Conservation (phyloP, 1,139 yeast genomes). For the Geotrichum cucujoidarum region DNA sequence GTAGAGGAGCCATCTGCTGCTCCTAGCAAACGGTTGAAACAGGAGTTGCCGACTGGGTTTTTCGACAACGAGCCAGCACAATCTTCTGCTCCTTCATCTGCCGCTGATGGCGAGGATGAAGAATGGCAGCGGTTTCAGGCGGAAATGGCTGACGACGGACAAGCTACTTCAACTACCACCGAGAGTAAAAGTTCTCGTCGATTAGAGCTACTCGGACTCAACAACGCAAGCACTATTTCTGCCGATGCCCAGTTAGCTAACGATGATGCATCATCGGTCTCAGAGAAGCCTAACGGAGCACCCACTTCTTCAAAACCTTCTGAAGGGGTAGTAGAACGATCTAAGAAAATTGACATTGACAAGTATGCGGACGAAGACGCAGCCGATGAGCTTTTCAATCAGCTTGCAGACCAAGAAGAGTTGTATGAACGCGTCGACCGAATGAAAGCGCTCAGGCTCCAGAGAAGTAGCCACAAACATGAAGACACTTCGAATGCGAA, state of each 20-base stretch:
- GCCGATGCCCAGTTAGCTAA: slow-evolving; percentile 11
- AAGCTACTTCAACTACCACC: not conserved
- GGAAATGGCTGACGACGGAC: slow-evolving; percentile 8
- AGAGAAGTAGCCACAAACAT: slow-evolving; percentile 45
- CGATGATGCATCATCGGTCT: not conserved
- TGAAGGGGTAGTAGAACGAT: not conserved
- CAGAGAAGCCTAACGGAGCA: not conserved
- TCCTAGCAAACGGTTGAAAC: slow-evolving; percentile 43
- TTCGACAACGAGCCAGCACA: not conserved
- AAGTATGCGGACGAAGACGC: slow-evolving; percentile 60
- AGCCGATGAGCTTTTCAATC: slow-evolving; percentile 61
- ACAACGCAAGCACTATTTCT: slow-evolving; percentile 3
- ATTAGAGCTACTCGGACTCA: slow-evolving; percentile 7
- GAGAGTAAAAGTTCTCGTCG: not conserved
- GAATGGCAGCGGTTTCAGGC: slow-evolving; percentile 19
- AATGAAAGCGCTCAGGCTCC: slow-evolving; percentile 37
- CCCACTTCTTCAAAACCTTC: not conserved
- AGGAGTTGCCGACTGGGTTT: not conserved
- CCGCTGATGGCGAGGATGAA: slow-evolving; percentile 11
- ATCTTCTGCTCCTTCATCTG: not conserved
- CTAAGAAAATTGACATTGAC: slow-evolving; percentile 63
- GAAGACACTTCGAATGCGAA: slow-evolving; percentile 81
- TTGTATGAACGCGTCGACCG: slow-evolving; percentile 14
- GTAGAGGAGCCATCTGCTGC: slow-evolving; percentile 74
- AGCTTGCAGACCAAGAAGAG: slow-evolving; percentile 52